Evolutionary conservation across 768 basidiomycete species (phyloP).

Genomic region (Auriscalpium orientale): DNA sequence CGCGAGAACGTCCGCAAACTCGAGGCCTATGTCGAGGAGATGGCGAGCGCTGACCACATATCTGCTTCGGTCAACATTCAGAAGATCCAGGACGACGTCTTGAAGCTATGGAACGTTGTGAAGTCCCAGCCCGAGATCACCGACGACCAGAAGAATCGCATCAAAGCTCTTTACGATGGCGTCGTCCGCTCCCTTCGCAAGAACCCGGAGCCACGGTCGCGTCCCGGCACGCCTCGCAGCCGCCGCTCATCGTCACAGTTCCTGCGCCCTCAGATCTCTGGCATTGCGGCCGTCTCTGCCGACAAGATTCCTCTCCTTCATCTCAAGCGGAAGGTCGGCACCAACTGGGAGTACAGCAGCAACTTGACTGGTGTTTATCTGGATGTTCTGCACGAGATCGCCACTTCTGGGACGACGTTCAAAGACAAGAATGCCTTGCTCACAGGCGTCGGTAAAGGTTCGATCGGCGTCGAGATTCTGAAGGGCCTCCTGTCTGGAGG

Average conservation of each 20-base stretch:
- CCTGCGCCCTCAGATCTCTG: constrained; percentile 83
- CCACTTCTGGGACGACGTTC: constrained; percentile 96
- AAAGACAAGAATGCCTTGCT: constrained; percentile 98
- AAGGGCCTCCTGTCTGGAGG: constrained; percentile 96
- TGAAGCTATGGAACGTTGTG: constrained; percentile 95
- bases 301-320: constrained; percentile 94
- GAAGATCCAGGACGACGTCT: constrained; percentile 95
- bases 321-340: constrained; percentile 93
- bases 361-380: constrained; percentile 94
- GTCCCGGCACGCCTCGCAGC: constrained; percentile 42
- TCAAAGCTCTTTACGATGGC: constrained; percentile 92
- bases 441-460: constrained; percentile 96
- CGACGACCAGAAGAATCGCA: constrained; percentile 91
- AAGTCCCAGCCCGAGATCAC: constrained; percentile 96
- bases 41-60: constrained; percentile 92
- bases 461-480: constrained; percentile 95
- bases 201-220: constrained; percentile 54
- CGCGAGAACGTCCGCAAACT: constrained; percentile 95
- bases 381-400: constrained; percentile 96
- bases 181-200: constrained; percentile 91
- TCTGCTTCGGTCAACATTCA: constrained; percentile 83
- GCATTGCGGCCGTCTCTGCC: constrained; percentile 63
- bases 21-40: constrained; percentile 96
- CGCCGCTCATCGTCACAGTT: constrained; percentile 95
- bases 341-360: constrained; percentile 94